Evolutionary conservation across 1,284 basidiomycete species (phyloP), one percentile per base, ranked within the genome.

Genomic region (Abortiporus biennis): DNA sequence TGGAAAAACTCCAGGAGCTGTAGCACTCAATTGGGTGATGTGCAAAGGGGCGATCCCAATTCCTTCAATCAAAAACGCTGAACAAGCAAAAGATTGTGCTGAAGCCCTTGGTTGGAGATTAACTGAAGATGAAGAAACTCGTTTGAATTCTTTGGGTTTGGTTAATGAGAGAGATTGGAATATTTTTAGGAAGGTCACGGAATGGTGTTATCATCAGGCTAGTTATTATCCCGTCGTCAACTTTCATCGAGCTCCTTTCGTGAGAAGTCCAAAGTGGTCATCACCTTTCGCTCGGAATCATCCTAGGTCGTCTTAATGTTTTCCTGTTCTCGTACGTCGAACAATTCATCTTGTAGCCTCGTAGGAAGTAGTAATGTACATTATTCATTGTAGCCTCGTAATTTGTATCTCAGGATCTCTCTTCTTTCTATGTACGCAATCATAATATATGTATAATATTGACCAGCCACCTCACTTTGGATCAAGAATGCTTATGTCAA

Each of bases 11-110:
- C 36, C 36, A 17, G 36, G 16, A 20, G 36, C 21, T 11, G 36
- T 37, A 12, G 36, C 36, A 6, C 21, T 37, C n/a, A 37, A 37
- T 16, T 37, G 36, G 36, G 36, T 37, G 6, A 37, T 37, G n/a
- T 37, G 36, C 36, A 37, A 37, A 23, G 36, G 36, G 9, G 36
- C 36, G 6, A 37, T 37, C 16, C 36, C 36, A 11, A 37, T 37
- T 23, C 36, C 36, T 8, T 12, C 16, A 11, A 11, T 17, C 11
- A 37, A 37, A 21, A 37, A 23, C 19, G 21, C 11, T 11, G 16
- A 37, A 23, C 36, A 37, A 19, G 36, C 21, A 6, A 17, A 16
- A 19, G 36, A 37, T 37, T 17, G 16, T 16, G 21, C 16, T 9
- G 6, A 17, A 9, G 36, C 36, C 9, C 16, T 37, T 20, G 36